phyloP scores from a whole-genome alignment of 2,329 filamentous ascomycete species.

The Cladophialophora bantiana region DNA sequence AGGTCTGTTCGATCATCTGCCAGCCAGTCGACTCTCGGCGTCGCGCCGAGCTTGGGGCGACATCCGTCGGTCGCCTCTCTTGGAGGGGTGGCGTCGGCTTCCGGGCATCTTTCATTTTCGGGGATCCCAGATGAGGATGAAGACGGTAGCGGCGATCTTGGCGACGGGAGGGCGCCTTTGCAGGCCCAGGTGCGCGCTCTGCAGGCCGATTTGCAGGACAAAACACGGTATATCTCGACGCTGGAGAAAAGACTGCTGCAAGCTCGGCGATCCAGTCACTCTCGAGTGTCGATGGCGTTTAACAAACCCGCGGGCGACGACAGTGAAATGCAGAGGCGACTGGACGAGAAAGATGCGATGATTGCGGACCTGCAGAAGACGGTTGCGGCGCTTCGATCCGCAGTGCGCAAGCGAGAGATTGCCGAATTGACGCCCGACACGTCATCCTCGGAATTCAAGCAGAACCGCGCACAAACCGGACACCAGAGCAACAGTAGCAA shows the following conservation, averaged over 20 bases:
- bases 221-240: slow-evolving; percentile 94
- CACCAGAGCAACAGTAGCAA: slow-evolving; percentile 45
- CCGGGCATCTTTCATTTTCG: slow-evolving; percentile 44
- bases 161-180: slow-evolving; percentile 82
- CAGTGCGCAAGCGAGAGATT: slow-evolving; percentile 82
- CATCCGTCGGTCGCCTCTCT: slow-evolving; percentile 72
- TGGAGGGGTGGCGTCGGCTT: slow-evolving; percentile 51
- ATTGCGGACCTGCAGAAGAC: slow-evolving; percentile 95
- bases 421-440: slow-evolving; percentile 65
- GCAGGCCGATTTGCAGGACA: slow-evolving; percentile 93
- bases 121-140: slow-evolving; percentile 61
- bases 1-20: slow-evolving; percentile 73
- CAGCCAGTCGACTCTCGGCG: slow-evolving; percentile 65
- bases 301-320: slow-evolving; percentile 76
- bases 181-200: slow-evolving; percentile 88
- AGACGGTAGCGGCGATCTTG: slow-evolving; percentile 79
- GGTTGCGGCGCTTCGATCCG: slow-evolving; percentile 83
- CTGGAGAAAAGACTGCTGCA: slow-evolving; percentile 91
- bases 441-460: slow-evolving; percentile 44
- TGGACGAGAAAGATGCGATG: slow-evolving; percentile 94
- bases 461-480: slow-evolving; percentile 36
- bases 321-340: slow-evolving; percentile 79
- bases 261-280: slow-evolving; percentile 87
- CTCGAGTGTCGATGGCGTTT: slow-evolving; percentile 79
- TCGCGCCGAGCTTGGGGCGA: slow-evolving; percentile 64